Base-by-base conservation (phyloP, 805 yeast genomes). In the Cyberlindnera sargentensis region DNA sequence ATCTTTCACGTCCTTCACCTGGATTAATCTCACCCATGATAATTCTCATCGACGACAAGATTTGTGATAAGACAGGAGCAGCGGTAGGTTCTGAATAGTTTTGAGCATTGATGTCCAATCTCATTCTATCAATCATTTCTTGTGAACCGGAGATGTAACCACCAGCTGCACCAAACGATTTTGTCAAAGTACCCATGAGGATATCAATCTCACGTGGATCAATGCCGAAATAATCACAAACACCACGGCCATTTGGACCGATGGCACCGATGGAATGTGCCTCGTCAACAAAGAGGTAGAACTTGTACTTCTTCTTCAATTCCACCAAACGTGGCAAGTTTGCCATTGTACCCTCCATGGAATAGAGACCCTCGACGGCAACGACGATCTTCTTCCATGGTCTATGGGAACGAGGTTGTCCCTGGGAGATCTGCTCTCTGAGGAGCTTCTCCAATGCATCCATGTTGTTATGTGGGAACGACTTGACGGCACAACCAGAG, bases 221-320 rank as follows among this genome's bases (percentile, higher is more conserved):
- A 39, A 93, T 77, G 43, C 82, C 83, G 63, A 85, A 93, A 66
- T 87, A 86, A 59, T 93, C 98, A 68, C 97, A 90, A 32, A 93
- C 84, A 59, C 99, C 99, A 59, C 85, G 81, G 37, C 99, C 99
- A 41, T 67, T 67, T 36, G 95, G 93, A 28, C 99, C 99, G 67
- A 93, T 75, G n/a, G 99, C 99, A 56, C 99, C 99, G 57, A 93
- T 84, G 5, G 98, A 91, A 64, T 93, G 99, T 9, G 99, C 99
- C 65, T 93, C 99, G 63, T 93, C 99, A 48, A 95, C 85, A 58
- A 85, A 93, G 41, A 93, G 67, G 59, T 86, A 87, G 60, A 91
- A 85, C 57, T 88, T 88, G 69, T 95, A 93, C 61, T 85, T 86
- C 56, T 81, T 72, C 62, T 89, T 91, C 62, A 93, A 75, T 50